Conservation (phyloP, 177 flowering plant species). For the Telopea speciosissima region DNA sequence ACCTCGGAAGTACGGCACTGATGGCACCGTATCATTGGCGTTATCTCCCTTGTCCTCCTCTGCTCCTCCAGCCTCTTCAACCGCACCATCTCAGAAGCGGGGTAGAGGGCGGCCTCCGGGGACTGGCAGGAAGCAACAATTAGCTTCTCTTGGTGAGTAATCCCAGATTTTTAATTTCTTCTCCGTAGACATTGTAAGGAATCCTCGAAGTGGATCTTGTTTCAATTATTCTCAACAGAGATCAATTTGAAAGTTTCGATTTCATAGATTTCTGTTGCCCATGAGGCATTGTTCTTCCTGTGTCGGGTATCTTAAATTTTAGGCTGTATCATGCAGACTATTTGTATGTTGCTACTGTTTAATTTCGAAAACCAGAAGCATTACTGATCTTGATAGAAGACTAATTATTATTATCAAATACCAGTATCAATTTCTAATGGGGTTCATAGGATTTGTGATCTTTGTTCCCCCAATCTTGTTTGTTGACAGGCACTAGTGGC, state of each 20-base stretch:
- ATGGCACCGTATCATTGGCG: constrained; percentile 61
- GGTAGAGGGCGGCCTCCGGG: constrained; percentile 93
- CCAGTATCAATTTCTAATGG: no score
- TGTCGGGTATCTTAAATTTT: no score
- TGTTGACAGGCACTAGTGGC: no score
- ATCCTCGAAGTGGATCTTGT: background rate
- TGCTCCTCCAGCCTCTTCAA: constrained; percentile 25
- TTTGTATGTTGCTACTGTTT: no score
- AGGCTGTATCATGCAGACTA: no score
- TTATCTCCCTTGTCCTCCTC: constrained; percentile 61
- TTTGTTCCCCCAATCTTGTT: no score
- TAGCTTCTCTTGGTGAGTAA: constrained; percentile 63
- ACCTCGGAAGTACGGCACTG: constrained; percentile 83
- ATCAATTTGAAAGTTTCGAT: background rate
- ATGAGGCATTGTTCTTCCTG: background rate
- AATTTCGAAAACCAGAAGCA: no score
- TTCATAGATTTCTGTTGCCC: background rate
- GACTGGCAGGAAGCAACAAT: constrained; percentile 69
- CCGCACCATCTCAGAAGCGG: constrained; percentile 41
- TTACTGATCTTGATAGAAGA: no score
- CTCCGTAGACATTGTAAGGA: background rate
- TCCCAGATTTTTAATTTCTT: background rate
- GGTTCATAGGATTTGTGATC: no score
- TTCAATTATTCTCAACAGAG: background rate
- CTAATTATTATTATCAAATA: no score